Evolutionary conservation across 495 filamentous ascomycete genomes (phyloP).

Genomic region (Cenococcum geophilum): DNA sequence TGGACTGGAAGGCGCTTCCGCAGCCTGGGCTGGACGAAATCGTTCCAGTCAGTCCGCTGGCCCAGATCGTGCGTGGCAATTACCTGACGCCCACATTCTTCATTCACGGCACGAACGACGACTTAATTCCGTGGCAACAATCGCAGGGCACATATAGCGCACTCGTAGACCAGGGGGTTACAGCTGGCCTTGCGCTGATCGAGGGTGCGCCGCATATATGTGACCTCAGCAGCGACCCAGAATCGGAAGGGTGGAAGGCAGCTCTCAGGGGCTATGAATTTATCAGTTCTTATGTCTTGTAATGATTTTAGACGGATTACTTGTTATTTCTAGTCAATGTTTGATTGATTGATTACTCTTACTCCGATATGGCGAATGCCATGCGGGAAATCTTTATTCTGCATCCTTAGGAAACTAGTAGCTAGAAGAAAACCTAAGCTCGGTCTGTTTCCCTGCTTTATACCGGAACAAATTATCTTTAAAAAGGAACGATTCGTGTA

Average conservation of each 20-base stretch:
- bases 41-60: not conserved
- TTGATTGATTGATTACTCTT: no score
- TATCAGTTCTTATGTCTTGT: not conserved
- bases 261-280: not conserved
- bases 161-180: not conserved
- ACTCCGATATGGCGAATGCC: no score
- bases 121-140: conserved; percentile 4
- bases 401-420: no score
- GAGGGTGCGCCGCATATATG: conserved; percentile 10
- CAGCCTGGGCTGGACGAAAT: not conserved
- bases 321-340: no score
- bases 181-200: not conserved
- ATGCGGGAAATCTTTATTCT: no score
- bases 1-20: not conserved
- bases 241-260: conserved; percentile 34
- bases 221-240: conserved; percentile 9
- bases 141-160: not conserved
- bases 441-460: no score
- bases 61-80: conserved; percentile 32
- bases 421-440: no score
- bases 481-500: no score
- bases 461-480: no score
- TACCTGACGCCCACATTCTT: not conserved
- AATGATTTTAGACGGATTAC: no score
- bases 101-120: not conserved